A percentile compares a stretch with the other conserved stretches of the same genome.
Evolutionary conservation across 805 yeast genomes (phyloP).

Genomic region (Metschnikowia amazonensis): DNA sequence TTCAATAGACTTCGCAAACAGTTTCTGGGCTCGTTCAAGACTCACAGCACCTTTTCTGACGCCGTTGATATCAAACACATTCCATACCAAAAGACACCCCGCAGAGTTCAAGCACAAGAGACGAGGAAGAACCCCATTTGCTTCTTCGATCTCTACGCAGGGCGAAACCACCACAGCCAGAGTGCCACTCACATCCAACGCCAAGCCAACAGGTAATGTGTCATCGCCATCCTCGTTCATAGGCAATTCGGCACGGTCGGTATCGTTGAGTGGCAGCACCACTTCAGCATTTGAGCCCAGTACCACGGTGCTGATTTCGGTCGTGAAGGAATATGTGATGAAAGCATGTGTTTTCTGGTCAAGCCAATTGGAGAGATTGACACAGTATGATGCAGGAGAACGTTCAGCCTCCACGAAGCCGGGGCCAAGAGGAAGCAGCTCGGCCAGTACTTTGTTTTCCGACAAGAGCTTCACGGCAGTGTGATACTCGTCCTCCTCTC

Average conservation of each 20-base stretch:
- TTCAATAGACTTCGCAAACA: neutral
- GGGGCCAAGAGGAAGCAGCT: slow-evolving; percentile 44
- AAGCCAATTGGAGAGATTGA: slow-evolving; percentile 41
- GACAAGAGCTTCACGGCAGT: slow-evolving; percentile 6
- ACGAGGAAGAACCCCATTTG: slow-evolving; percentile 58
- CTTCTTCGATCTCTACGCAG: slow-evolving; percentile 53
- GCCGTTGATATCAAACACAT: slow-evolving; percentile 55
- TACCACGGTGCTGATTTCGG: slow-evolving; percentile 51
- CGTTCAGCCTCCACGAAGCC: slow-evolving; percentile 52
- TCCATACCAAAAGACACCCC: slow-evolving; percentile 63
- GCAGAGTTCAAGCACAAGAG: slow-evolving; percentile 58
- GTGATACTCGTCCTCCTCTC: slow-evolving; percentile 12
- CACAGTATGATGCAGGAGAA: slow-evolving; percentile 43
- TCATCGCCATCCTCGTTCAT: slow-evolving; percentile 64
- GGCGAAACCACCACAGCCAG: slow-evolving; percentile 47
- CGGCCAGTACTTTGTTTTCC: slow-evolving; percentile 13
- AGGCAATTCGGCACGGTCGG: slow-evolving; percentile 71
- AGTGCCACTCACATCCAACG: slow-evolving; percentile 51
- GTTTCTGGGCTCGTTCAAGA: slow-evolving; percentile 8
- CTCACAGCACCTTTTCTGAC: slow-evolving; percentile 31
- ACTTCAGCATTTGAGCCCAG: slow-evolving; percentile 13
- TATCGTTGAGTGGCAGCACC: slow-evolving; percentile 58
- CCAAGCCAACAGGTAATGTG: slow-evolving; percentile 67
- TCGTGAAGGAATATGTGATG: slow-evolving; percentile 58
- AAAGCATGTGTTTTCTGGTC: slow-evolving; percentile 29